Conservation (phyloP, 2,329 filamentous ascomycete species). For the Phyllosticta citrichinensis region DNA sequence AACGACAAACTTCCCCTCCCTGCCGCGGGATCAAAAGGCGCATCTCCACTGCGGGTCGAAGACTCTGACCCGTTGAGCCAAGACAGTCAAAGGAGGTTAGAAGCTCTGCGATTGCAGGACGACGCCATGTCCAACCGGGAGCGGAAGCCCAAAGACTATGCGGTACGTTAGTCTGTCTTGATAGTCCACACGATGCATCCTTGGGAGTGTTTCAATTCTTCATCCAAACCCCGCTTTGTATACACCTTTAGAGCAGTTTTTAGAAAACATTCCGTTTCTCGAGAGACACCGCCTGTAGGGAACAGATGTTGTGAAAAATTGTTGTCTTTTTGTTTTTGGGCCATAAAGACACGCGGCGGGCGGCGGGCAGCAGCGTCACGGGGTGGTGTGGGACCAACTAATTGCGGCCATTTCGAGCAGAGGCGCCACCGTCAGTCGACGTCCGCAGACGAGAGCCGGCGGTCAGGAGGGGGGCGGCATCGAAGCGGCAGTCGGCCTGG, state of each 20-base stretch:
- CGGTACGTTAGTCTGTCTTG: constrained; percentile 32
- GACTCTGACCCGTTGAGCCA: constrained; percentile 74
- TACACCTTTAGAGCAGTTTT: constrained; percentile 10
- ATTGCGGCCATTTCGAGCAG: constrained; percentile 18
- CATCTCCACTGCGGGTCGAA: constrained; percentile 44
- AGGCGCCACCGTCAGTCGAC: constrained; percentile 24
- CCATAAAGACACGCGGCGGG: neutral
- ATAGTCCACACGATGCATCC: constrained; percentile 23
- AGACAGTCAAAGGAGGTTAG: constrained; percentile 76
- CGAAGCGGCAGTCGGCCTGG: constrained; percentile 31
- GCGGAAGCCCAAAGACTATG: constrained; percentile 30
- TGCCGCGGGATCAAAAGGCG: constrained; percentile 23
- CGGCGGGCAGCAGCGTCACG: neutral
- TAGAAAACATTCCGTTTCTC: constrained; percentile 11
- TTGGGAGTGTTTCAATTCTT: constrained; percentile 15
- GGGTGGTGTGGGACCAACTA: constrained; percentile 4
- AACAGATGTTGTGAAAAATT: neutral
- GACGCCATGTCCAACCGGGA: constrained; percentile 36
- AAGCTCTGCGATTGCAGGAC: constrained; percentile 85
- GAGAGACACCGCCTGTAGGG: constrained; percentile 12
- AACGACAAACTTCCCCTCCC: constrained; percentile 15
- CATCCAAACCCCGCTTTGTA: constrained; percentile 9
- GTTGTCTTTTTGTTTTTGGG: constrained; percentile 1
- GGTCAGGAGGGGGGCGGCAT: constrained; percentile 20
- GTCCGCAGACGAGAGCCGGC: constrained; percentile 24